These are phyloP conservation scores for Exutisphaerella laricina DNA, from an alignment of 2,329 filamentous ascomycete species.

Conservation along the genomic window DNA sequence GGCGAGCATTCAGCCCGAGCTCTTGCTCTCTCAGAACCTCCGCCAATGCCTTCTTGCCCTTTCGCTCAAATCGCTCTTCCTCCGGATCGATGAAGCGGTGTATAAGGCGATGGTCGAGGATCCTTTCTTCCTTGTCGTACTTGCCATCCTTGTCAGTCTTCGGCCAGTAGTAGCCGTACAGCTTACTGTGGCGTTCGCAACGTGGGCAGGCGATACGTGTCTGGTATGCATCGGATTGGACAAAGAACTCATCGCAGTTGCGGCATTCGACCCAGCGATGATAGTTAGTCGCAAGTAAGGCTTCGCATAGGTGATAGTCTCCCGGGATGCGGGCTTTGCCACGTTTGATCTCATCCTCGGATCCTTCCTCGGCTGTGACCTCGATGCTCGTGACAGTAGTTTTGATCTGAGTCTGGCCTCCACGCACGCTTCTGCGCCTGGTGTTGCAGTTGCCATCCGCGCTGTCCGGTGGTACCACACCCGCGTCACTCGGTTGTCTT, in stretches of 20 bases:
- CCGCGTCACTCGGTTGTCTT: neutral
- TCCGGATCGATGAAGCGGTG: constrained; percentile 70
- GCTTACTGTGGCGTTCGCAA: constrained; percentile 90
- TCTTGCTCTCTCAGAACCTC: constrained; percentile 27
- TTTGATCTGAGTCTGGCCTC: constrained; percentile 8
- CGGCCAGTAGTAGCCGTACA: constrained; percentile 94
- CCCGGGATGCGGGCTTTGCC: constrained; percentile 39
- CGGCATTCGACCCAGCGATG: constrained; percentile 83
- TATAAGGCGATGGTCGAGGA: constrained; percentile 80
- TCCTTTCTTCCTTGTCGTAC: constrained; percentile 60
- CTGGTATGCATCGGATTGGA: constrained; percentile 82
- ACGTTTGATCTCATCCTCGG: constrained; percentile 28
- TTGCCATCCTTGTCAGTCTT: constrained; percentile 81
- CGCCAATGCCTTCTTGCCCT: constrained; percentile 32
- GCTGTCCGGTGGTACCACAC: constrained; percentile 12
- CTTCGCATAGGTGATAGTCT: constrained; percentile 70
- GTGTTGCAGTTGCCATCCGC: constrained; percentile 5
- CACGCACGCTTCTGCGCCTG: constrained; percentile 14
- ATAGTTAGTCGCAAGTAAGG: constrained; percentile 70
- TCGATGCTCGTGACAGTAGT: constrained; percentile 28
- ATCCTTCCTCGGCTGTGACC: constrained; percentile 14
- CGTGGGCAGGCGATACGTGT: constrained; percentile 81
- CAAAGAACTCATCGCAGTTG: constrained; percentile 74
- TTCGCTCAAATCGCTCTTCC: constrained; percentile 32
- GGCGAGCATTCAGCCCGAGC: constrained; percentile 19